Evolutionary conservation across 345 rosid genomes (phyloP).

Genomic region (Ceriops tagal): DNA sequence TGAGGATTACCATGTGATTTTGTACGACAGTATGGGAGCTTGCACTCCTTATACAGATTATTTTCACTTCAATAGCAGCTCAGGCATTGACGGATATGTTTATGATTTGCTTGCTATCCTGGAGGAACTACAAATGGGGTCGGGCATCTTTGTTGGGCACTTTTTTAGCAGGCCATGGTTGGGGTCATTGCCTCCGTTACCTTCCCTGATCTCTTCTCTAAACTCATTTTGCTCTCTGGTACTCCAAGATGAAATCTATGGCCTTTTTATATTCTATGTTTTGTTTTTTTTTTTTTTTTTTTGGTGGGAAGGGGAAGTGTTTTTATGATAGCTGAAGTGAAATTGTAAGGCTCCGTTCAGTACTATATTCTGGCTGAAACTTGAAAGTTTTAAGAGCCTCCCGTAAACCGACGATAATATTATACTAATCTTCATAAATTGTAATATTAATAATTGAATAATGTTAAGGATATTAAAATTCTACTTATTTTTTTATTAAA

Average conservation of each 20-base stretch:
- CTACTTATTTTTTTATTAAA: too few species aligned
- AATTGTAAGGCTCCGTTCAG: neutral
- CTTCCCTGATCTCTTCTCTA: slow-evolving; percentile 16
- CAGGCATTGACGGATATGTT: slow-evolving; percentile 11
- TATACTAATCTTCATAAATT: too few species aligned
- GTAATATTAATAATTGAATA: too few species aligned
- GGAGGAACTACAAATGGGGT: slow-evolving; percentile 9
- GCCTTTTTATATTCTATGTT: too few species aligned
- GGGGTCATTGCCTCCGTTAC: slow-evolving; percentile 17
- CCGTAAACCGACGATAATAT: too few species aligned
- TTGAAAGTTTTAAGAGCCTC: too few species aligned
- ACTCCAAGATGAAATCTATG: slow-evolving; percentile 12
- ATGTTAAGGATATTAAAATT: too few species aligned
- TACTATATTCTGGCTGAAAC: neutral
- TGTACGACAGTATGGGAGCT: slow-evolving; percentile 11
- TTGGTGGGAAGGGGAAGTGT: too few species aligned
- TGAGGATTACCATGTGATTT: slow-evolving; percentile 3
- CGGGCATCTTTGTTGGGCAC: slow-evolving; percentile 15
- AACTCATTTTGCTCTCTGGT: slow-evolving; percentile 8
- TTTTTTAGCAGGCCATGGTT: neutral
- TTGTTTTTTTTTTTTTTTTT: too few species aligned
- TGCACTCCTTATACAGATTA: slow-evolving; percentile 12
- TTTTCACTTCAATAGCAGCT: slow-evolving; percentile 12
- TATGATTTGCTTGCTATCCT: slow-evolving; percentile 11
- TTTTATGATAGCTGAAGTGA: too few species aligned